Evolutionary conservation across 108 stramenopile species (phyloP), one percentile per base, ranked within the genome.

Genomic region (Pseudonitzschia pungens): DNA sequence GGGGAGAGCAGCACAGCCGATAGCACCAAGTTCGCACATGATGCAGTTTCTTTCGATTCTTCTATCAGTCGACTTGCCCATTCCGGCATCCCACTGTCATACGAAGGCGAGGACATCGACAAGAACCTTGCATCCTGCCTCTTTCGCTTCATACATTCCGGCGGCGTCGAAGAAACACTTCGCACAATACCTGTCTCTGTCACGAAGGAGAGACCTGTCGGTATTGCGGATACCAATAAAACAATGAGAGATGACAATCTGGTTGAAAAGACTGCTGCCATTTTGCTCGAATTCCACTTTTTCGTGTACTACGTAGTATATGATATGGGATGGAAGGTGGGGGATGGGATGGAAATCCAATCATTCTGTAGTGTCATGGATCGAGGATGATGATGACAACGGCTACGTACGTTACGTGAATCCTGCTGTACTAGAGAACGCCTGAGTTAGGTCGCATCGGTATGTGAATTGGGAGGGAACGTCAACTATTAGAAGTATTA

Each of bases 41-140:
- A 69, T n/a, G 62, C 27, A 27, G 69, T 1, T 75, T 84, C 83
- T 65, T 80, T 80, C 26, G 65, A 57, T 77, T 84, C 79, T 21
- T 51, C 52, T 10, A 40, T 18, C n/a, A 76, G 68, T 40, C 45
- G 59, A 31, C 28, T 54, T 65, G 45, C 21, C 66, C 66, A 67
- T 44, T 67, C 44, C 0, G 81, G 79, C 41, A 70, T 76, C 20
- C 72, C 60, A 48, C 59, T 83, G 66, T 54, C 77, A n/a, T 77
- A 81, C 68, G 72, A 77, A 21, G 82, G 55, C 22, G 20, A 26
- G n/a, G 60, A 62, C 29, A 62, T 31, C 60, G 32, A 31, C 15
- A 58, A 31, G 27, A 4, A 40, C 40, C 33, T 62, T 18, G 60
- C 60, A 33, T 62, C 60, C 12, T 14, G 0, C 36, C 9, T 7